These are phyloP conservation scores for Botrytis tulipae DNA, from an alignment of 2,329 filamentous ascomycete species.

Conservation along the genomic window DNA sequence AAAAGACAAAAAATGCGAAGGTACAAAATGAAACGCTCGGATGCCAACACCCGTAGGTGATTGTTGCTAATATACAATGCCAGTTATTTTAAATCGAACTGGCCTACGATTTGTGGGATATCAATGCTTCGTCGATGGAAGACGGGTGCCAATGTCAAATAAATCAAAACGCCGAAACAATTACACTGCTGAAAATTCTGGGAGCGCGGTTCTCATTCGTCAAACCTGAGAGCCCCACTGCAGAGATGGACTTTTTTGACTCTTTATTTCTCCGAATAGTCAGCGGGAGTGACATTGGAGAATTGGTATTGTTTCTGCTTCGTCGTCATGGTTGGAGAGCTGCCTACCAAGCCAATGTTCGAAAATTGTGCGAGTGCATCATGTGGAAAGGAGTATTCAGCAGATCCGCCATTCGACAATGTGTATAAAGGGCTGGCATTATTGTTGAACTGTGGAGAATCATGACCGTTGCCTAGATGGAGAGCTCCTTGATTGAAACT, in stretches of 20 bases:
- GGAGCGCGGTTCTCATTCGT: not conserved
- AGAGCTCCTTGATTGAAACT: conserved; percentile 32
- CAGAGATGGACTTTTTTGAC: not conserved
- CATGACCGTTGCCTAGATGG: conserved; percentile 24
- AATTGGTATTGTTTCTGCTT: conserved; percentile 39
- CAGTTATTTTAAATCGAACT: not conserved
- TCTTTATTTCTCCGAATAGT: conserved; percentile 36
- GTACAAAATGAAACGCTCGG: not conserved
- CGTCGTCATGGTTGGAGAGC: conserved; percentile 28
- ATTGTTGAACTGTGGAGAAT: conserved; percentile 31
- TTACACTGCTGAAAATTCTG: not conserved
- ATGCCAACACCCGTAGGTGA: not conserved
- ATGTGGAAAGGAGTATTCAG: conserved; percentile 36
- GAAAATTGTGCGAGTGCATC: conserved; percentile 20
- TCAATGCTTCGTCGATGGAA: not conserved
- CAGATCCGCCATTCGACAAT: conserved; percentile 27
- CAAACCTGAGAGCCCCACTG: not conserved
- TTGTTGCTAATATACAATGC: conserved; percentile 2
- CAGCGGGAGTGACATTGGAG: conserved; percentile 38
- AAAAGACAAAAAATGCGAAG: not conserved
- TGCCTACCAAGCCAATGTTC: conserved; percentile 21
- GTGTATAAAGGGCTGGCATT: conserved; percentile 32
- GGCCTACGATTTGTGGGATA: conserved; percentile 1
- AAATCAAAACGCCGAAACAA: not conserved
- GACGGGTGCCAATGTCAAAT: not conserved